phyloP scores from a whole-genome alignment of 805 yeast species.

The Saccharomycopsis fodiens region DNA sequence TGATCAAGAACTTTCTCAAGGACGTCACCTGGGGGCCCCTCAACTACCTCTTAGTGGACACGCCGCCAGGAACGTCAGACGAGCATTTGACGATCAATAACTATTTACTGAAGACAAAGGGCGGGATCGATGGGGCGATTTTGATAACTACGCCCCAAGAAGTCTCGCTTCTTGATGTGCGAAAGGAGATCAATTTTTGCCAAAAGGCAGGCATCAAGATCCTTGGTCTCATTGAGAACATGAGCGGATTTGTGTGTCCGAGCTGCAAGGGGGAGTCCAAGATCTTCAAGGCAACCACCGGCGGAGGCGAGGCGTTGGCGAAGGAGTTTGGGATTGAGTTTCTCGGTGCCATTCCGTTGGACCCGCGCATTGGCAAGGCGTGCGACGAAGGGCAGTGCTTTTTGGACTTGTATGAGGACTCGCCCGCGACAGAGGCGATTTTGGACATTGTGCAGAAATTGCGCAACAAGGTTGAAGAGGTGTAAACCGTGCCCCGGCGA shows the following conservation, averaged over 20 bases:
- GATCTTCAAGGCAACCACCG: slow-evolving; percentile 92
- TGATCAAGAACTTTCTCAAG: slow-evolving; percentile 86
- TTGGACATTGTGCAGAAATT: slow-evolving; percentile 71
- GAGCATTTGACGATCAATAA: slow-evolving; percentile 89
- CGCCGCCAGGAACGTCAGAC: slow-evolving; percentile 99
- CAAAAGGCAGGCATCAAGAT: slow-evolving; percentile 80
- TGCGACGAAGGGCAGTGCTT: slow-evolving; percentile 87
- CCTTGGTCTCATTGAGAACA: slow-evolving; percentile 89
- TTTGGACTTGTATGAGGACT: slow-evolving; percentile 75
- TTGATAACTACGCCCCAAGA: slow-evolving; percentile 97
- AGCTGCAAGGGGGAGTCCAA: slow-evolving; percentile 83
- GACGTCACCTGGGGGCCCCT: slow-evolving; percentile 89
- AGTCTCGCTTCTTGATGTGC: slow-evolving; percentile 87
- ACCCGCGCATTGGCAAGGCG: slow-evolving; percentile 85
- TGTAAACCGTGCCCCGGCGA: too few species aligned
- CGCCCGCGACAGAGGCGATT: slow-evolving; percentile 87
- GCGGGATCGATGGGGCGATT: slow-evolving; percentile 92
- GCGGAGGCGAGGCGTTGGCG: slow-evolving; percentile 86
- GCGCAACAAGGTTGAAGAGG: slow-evolving; percentile 33
- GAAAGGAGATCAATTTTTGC: slow-evolving; percentile 95
- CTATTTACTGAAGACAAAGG: slow-evolving; percentile 60
- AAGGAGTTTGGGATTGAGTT: slow-evolving; percentile 70
- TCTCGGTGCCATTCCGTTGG: slow-evolving; percentile 90
- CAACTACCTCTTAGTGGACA: slow-evolving; percentile 67
- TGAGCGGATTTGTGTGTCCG: slow-evolving; percentile 99